Conservation (phyloP, 495 filamentous ascomycete genomes). For the Penicillium coprophilum region DNA sequence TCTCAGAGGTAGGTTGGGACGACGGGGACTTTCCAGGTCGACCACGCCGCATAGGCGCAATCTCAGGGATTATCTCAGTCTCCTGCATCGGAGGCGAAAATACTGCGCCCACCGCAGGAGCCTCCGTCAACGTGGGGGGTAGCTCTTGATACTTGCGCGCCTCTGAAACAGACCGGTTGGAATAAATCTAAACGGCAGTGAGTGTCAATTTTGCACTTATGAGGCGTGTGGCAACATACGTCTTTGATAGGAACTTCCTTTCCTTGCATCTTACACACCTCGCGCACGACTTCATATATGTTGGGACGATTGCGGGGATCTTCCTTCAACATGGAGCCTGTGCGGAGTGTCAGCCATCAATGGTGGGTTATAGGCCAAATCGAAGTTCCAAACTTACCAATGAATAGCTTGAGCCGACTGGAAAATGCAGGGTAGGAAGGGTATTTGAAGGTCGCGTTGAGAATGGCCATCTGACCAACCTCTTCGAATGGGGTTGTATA, state of each 20-base stretch:
- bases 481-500: conserved; percentile 99
- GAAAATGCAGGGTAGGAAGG: conserved; percentile 87
- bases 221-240: conserved; percentile 52
- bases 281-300: conserved; percentile 86
- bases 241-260: conserved; percentile 89
- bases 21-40: conserved; percentile 61
- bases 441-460: conserved; percentile 94
- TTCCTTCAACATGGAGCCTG: conserved; percentile 89
- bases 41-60: conserved; percentile 91
- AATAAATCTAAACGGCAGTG: conserved; percentile 68
- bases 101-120: conserved; percentile 67
- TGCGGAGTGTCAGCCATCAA: conserved; percentile 15
- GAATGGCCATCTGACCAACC: conserved; percentile 94
- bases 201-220: conserved; percentile 10
- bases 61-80: conserved; percentile 77
- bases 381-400: conserved; percentile 59
- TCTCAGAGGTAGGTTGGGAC: conserved; percentile 45
- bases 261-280: conserved; percentile 86
- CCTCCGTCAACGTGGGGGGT: conserved; percentile 52
- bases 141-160: conserved; percentile 60
- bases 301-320: conserved; percentile 79
- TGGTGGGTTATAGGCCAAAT: background rate
- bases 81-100: conserved; percentile 65
- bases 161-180: conserved; percentile 64
- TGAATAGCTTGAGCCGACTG: conserved; percentile 84